Conservation (phyloP, 129 eudicot genomes). For the Oenanthe sinensis region DNA sequence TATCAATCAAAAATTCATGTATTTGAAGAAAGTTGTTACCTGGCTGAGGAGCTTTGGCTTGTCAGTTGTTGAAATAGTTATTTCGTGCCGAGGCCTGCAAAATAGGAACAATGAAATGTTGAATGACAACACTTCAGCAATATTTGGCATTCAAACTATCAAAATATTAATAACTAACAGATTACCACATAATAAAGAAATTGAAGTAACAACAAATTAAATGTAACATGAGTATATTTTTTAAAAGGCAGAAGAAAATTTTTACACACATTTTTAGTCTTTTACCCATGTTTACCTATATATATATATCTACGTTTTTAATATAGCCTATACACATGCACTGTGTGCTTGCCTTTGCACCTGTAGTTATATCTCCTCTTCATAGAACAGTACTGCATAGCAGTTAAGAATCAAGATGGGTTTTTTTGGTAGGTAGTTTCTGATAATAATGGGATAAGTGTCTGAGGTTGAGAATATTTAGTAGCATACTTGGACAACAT, state of each 20-base stretch:
- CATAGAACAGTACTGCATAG: neutral
- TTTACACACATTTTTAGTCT: neutral
- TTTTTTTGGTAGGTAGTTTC: neutral
- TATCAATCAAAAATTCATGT: slow-evolving; percentile 1
- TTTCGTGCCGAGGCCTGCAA: slow-evolving; percentile 72
- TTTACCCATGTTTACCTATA: neutral
- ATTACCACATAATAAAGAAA: neutral
- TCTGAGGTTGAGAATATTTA: neutral
- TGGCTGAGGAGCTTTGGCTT: slow-evolving; percentile 82
- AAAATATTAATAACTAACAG: neutral
- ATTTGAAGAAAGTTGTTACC: slow-evolving; percentile 33
- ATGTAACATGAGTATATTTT: neutral
- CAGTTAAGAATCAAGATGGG: neutral
- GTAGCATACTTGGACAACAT: neutral
- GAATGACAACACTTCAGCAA: slow-evolving; percentile 4
- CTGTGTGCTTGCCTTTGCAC: neutral
- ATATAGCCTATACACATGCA: neutral
- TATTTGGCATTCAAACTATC: neutral
- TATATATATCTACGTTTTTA: neutral
- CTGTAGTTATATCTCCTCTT: neutral
- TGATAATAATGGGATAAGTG: neutral
- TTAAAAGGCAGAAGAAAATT: neutral
- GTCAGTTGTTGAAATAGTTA: slow-evolving; percentile 79
- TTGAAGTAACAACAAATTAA: neutral
- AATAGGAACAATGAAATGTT: slow-evolving; percentile 19